These are phyloP conservation scores for Botryotinia narcissicola DNA, from an alignment of 2,329 filamentous ascomycete species.

Conservation along the genomic window DNA sequence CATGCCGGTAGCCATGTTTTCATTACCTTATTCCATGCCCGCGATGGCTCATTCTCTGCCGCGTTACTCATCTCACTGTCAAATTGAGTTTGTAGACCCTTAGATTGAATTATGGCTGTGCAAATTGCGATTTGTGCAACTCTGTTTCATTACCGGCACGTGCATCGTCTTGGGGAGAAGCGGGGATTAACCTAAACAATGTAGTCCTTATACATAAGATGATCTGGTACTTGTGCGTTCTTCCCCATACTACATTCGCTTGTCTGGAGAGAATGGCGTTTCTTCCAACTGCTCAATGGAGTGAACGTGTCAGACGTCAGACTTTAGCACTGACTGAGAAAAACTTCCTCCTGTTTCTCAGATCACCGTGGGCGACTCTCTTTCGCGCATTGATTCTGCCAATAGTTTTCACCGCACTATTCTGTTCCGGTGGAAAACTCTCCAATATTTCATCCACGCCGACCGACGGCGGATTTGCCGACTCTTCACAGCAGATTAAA, in stretches of 20 bases:
- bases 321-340: neutral
- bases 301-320: neutral
- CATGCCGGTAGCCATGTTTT: neutral
- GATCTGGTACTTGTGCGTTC: neutral
- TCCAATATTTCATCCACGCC: neutral
- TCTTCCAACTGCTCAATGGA: neutral
- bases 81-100: neutral
- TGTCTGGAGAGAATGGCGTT: neutral
- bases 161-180: neutral
- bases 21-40: neutral
- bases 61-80: neutral
- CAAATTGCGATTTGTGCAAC: neutral
- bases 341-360: neutral
- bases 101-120: neutral
- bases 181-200: neutral
- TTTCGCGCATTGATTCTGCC: neutral
- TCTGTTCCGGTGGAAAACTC: neutral
- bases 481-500: neutral
- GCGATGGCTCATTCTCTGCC: neutral
- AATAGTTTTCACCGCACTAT: neutral
- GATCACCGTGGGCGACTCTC: neutral
- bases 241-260: neutral
- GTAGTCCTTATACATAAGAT: neutral
- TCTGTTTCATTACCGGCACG: neutral
- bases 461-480: neutral